Evolutionary conservation across 1,139 yeast species (phyloP).

Genomic region (Pichia norvegensis): DNA sequence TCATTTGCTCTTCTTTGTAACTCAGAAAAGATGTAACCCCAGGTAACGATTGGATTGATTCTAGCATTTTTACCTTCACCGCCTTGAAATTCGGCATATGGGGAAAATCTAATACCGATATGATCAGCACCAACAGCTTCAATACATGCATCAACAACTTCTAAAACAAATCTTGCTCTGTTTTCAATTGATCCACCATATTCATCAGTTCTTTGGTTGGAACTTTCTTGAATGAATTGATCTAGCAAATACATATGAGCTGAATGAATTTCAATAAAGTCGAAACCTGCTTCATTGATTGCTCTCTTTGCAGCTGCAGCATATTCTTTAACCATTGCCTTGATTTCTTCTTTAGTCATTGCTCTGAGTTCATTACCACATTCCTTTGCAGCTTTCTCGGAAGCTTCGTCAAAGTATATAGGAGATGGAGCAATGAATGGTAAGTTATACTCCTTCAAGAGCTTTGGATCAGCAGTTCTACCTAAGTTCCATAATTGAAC

Average conservation of each 20-base stretch:
- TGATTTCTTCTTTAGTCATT: constrained; percentile 32
- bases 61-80: constrained; percentile 30
- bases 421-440: constrained; percentile 43
- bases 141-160: constrained; percentile 33
- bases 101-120: constrained; percentile 55
- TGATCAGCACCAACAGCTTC: constrained; percentile 29
- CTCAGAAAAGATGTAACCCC: constrained; percentile 33
- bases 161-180: constrained; percentile 33
- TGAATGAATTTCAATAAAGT: constrained; percentile 45
- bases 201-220: constrained; percentile 42
- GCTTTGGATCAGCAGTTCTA: constrained; percentile 40
- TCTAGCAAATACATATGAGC: constrained; percentile 47
- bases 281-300: constrained; percentile 39
- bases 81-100: constrained; percentile 43
- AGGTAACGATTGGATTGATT: constrained; percentile 33
- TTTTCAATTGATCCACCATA: constrained; percentile 47
- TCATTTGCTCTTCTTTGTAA: constrained; percentile 35
- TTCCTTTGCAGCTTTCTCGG: constrained; percentile 27
- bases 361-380: constrained; percentile 32
- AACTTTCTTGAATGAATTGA: constrained; percentile 33
- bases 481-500: constrained; percentile 60
- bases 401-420: constrained; percentile 31
- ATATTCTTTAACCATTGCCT: constrained; percentile 32
- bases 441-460: constrained; percentile 32
- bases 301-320: constrained; percentile 41